Evolutionary conservation across 176 grass and related monocot genomes (phyloP), one percentile per base, ranked within the genome.

Genomic region (Oryza glaberrima): DNA sequence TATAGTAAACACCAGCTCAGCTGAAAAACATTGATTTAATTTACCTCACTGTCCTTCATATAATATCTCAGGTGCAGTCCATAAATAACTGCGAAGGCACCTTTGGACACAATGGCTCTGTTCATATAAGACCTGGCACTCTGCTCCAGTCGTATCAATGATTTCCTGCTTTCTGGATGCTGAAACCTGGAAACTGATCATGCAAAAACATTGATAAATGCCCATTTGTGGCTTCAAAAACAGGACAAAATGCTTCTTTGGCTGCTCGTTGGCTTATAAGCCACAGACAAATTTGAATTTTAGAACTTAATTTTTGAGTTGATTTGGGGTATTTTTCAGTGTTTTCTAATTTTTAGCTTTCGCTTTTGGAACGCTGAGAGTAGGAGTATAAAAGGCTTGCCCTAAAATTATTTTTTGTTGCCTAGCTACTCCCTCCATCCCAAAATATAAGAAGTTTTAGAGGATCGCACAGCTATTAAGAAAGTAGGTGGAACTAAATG

Each of bases 11-110:
- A 63, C 19, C 11, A 30, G 77, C 44, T 63, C 54, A 75, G 72
- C 45, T 74, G 49, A 76, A 86, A 78, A 78, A 51, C 16, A 44
- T 72, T 67, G 26, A 65, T 83, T 68, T 26, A 56, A 35, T 81
- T 56, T 84, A 98, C 95, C 93, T 95, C 91, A 48, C 85, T 52
- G 63, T 86, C 90, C 76, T 91, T 98, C 79, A 98, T 92, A 72
- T 86, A 98, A 76, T 93, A 95, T 80, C 91, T 98, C 85, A 95
- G 75, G 78, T 85, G 79, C 44, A 84, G 81, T 67, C 95, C 95
- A 88, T 98, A 95, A 26, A 98, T 76, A 82, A 98, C 73, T 44
- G 95, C 95, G 85, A 93, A 92, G 69, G 95, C 92, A 71, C 87
- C 88, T 74, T 64, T 82, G 34, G 85, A 86, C 70, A 82, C 79